A percentile compares a stretch with the other conserved stretches of the same genome.
These are phyloP conservation scores for Pythium scleroteichum DNA, from an alignment of 352 stramenopile species.

Conservation along the genomic window DNA sequence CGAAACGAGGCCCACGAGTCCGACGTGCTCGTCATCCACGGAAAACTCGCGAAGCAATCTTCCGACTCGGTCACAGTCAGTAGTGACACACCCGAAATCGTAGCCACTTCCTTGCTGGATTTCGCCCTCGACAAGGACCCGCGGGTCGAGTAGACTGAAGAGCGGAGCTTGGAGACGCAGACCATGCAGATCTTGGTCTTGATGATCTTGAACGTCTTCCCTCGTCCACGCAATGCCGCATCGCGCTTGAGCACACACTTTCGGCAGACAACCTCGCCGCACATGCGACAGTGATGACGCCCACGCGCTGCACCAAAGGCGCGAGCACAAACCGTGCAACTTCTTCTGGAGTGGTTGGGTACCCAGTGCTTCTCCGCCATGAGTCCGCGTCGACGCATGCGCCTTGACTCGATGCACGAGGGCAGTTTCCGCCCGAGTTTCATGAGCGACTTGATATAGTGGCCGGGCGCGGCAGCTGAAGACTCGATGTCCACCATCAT, in stretches of 20 bases:
- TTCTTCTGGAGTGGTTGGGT: slow-evolving; percentile 38
- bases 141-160: not conserved
- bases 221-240: slow-evolving; percentile 29
- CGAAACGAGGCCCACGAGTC: too few species aligned
- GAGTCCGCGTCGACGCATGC: slow-evolving; percentile 56
- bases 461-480: slow-evolving; percentile 20
- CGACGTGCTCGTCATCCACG: too few species aligned
- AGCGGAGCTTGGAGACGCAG: slow-evolving; percentile 56
- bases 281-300: slow-evolving; percentile 76
- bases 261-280: slow-evolving; percentile 70
- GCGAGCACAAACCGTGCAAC: slow-evolving; percentile 60
- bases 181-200: slow-evolving; percentile 64
- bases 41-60: too few species aligned
- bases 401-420: slow-evolving; percentile 57
- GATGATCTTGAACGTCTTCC: slow-evolving; percentile 47
- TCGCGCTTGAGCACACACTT: slow-evolving; percentile 63
- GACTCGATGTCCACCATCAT: slow-evolving; percentile 56
- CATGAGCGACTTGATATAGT: slow-evolving; percentile 56
- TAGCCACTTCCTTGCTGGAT: too few species aligned
- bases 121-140: too few species aligned
- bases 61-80: too few species aligned
- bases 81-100: too few species aligned
- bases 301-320: slow-evolving; percentile 60
- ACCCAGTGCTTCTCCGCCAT: slow-evolving; percentile 58
- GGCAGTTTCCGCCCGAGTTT: slow-evolving; percentile 58